Percentiles rank a stretch among this genome's conserved stretches.
Conservation (phyloP, 768 basidiomycete genomes). For the Mycena alexandri region DNA sequence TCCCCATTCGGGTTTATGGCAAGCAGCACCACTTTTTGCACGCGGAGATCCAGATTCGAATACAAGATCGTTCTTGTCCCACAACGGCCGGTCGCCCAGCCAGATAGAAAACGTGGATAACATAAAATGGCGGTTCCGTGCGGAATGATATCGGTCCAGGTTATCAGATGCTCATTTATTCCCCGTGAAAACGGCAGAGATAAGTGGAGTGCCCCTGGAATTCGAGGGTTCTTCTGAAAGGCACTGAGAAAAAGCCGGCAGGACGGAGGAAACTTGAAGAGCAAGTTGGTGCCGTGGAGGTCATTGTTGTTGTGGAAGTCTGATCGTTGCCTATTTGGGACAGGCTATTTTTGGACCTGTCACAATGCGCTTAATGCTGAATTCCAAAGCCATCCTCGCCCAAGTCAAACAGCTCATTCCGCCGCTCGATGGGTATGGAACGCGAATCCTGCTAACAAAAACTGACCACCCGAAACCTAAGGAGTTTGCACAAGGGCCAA, state of each 20-base stretch:
- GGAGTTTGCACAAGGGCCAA: conserved; percentile 89
- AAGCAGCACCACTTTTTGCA: conserved; percentile 13
- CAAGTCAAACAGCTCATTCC: conserved; percentile 90
- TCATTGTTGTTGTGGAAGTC: background rate
- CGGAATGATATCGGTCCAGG: too few species aligned
- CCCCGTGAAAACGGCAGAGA: background rate
- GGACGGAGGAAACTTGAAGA: background rate
- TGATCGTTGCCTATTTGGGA: background rate
- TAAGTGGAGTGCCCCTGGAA: conserved; percentile 22
- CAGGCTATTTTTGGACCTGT: conserved; percentile 5
- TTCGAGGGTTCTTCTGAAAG: background rate
- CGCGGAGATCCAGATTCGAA: background rate
- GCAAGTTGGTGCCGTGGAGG: too few species aligned
- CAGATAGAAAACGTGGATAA: background rate
- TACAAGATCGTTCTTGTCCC: background rate
- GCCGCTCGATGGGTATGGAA: conserved; percentile 78
- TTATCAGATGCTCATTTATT: background rate
- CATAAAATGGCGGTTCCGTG: background rate
- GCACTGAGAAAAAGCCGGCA: background rate
- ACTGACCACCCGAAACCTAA: too few species aligned
- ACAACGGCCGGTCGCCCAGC: background rate
- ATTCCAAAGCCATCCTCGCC: conserved; percentile 66
- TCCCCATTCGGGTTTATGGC: conserved; percentile 6
- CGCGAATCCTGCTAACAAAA: too few species aligned
- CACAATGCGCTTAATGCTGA: conserved; percentile 5